These are phyloP conservation scores for Fraxinus quadrangulata DNA, from an alignment of 257 asterid species.

Conservation along the genomic window DNA sequence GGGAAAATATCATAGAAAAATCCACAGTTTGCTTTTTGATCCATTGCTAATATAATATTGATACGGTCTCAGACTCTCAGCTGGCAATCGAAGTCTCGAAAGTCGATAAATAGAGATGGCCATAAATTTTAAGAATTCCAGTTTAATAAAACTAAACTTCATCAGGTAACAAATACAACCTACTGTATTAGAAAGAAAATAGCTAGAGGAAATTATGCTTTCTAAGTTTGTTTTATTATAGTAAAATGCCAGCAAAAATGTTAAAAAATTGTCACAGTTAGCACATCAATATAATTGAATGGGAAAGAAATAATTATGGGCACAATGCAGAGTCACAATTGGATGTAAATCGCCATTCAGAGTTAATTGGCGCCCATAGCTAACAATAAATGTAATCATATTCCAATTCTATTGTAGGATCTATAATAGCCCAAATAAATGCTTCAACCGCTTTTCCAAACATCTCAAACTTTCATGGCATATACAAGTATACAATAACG, in stretches of 20 bases:
- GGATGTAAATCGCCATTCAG: slow-evolving; percentile 15
- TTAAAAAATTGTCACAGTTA: background rate
- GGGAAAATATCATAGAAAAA: too few relatives aligned
- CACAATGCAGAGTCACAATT: slow-evolving; percentile 20
- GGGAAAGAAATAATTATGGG: background rate
- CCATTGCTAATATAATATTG: too few relatives aligned
- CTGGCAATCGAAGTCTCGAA: too few relatives aligned
- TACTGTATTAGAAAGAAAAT: too few relatives aligned
- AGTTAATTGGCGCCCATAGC: slow-evolving; percentile 27
- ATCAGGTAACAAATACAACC: too few relatives aligned
- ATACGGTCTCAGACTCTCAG: too few relatives aligned
- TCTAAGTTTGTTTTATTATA: background rate
- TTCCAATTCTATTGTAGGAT: slow-evolving; percentile 17
- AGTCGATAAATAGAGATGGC: too few relatives aligned
- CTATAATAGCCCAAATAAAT: slow-evolving; percentile 42
- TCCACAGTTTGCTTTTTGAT: too few relatives aligned
- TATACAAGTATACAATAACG: slow-evolving; percentile 60
- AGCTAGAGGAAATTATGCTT: too few relatives aligned
- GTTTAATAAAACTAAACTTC: too few relatives aligned
- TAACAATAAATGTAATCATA: slow-evolving; percentile 35
- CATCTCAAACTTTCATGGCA: slow-evolving; percentile 57
- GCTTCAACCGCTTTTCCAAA: slow-evolving; percentile 38
- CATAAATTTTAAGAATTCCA: too few relatives aligned
- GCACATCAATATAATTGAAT: background rate
- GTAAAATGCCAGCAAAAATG: background rate